Evolutionary conservation across 129 eudicot species (phyloP).

Genomic region (Saussurea involucrata): DNA sequence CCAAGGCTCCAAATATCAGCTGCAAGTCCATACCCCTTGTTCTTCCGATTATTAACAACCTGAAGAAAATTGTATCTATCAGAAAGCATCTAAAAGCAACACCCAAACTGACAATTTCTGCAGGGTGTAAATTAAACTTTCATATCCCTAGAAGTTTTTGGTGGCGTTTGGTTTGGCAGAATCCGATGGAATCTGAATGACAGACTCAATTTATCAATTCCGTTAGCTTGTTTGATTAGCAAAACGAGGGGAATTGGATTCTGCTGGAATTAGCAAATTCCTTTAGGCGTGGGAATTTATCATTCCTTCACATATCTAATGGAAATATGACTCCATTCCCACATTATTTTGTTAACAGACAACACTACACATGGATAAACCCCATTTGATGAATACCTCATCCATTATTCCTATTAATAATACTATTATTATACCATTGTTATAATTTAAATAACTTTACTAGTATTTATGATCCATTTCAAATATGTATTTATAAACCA

Average conservation of each 20-base stretch:
- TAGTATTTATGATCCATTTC: not conserved
- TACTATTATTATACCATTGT: no score
- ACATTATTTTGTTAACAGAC: not conserved
- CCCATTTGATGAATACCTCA: not conserved
- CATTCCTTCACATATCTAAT: not conserved
- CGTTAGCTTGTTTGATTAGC: no score
- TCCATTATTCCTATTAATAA: not conserved
- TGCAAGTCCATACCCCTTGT: conserved; percentile 73
- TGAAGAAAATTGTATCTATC: conserved; percentile 19
- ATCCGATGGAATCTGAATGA: no score
- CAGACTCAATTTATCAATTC: no score
- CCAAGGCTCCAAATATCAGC: conserved; percentile 99
- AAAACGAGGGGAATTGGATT: not conserved
- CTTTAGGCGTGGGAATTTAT: not conserved
- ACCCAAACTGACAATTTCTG: not conserved
- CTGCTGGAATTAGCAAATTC: not conserved
- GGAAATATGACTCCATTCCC: not conserved
- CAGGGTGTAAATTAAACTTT: no score
- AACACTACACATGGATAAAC: not conserved
- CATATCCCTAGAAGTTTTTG: not conserved
- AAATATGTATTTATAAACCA: not conserved
- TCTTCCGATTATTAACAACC: conserved; percentile 61
- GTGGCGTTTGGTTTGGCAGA: not conserved
- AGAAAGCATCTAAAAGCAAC: not conserved
- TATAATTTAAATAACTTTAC: no score